A percentile compares a stretch with the other conserved stretches of the same genome.
phyloP scores from a whole-genome alignment of 768 basidiomycete genomes.

The Macrolepiota dolichaula region DNA sequence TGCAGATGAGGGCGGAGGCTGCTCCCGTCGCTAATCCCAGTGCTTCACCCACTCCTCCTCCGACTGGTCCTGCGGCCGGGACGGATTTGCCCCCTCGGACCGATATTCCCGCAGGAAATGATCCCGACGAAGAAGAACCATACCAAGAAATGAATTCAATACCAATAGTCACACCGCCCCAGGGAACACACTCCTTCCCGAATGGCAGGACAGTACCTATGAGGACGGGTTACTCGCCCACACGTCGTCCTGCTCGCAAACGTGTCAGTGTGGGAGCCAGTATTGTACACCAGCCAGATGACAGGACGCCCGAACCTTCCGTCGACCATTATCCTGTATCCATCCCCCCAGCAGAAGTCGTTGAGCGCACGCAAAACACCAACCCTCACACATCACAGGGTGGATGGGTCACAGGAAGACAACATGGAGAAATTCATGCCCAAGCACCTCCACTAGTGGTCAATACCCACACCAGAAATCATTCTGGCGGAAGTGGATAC shows the following conservation, averaged over 20 bases:
- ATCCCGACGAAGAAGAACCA: background rate
- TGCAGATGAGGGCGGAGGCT: conserved; percentile 9
- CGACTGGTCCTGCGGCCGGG: too few relatives aligned
- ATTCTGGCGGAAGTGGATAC: background rate
- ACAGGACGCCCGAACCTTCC: conserved; percentile 18
- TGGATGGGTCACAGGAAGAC: conserved; percentile 36
- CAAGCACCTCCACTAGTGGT: conserved; percentile 9
- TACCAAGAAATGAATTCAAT: conserved; percentile 7
- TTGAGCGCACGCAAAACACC: conserved; percentile 19
- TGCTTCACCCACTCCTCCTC: background rate
- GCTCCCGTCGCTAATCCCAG: conserved; percentile 3
- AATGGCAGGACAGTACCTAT: background rate
- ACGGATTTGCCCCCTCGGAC: background rate
- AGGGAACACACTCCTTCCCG: background rate
- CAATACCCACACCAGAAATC: background rate
- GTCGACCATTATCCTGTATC: conserved; percentile 26
- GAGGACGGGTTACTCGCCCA: conserved; percentile 7
- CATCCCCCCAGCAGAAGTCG: conserved; percentile 28
- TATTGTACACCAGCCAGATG: background rate
- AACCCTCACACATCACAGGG: conserved; percentile 18
- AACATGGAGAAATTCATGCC: conserved; percentile 25
- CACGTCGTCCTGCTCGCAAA: background rate
- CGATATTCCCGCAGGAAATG: background rate
- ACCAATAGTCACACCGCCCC: conserved; percentile 4
- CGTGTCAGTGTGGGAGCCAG: background rate